phyloP scores from a whole-genome alignment of 176 grass and related monocot genomes.

The Ensete ventricosum region DNA sequence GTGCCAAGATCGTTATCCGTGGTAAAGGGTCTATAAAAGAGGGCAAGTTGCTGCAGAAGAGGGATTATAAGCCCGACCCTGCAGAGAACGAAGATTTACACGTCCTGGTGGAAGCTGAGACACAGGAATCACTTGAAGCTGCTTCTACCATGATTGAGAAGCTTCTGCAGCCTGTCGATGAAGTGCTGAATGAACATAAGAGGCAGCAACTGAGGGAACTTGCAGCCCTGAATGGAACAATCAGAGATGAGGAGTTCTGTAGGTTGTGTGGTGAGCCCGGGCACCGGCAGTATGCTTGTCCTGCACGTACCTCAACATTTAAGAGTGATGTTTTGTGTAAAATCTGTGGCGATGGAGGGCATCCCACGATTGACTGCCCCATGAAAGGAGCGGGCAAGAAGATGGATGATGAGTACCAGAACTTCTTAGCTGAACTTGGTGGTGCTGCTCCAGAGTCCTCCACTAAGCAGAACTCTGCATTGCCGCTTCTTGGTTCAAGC shows the following conservation, averaged over 20 bases:
- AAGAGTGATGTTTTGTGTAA: constrained; percentile 92
- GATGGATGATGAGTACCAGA: constrained; percentile 99
- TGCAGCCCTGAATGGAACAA: constrained; percentile 80
- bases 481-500: constrained; percentile 18
- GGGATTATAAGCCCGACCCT: constrained; percentile 77
- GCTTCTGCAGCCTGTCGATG: constrained; percentile 84
- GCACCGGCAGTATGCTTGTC: constrained; percentile 78
- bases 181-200: constrained; percentile 96
- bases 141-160: constrained; percentile 94
- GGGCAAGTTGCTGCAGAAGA: constrained; percentile 86
- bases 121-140: constrained; percentile 63
- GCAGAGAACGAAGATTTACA: constrained; percentile 95
- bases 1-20: constrained; percentile 91
- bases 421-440: constrained; percentile 91
- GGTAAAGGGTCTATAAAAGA: constrained; percentile 94
- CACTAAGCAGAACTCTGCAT: constrained; percentile 38
- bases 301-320: constrained; percentile 50
- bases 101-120: constrained; percentile 88
- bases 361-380: constrained; percentile 92
- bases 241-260: constrained; percentile 95
- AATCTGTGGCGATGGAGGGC: constrained; percentile 90
- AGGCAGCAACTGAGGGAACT: constrained; percentile 87
- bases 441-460: constrained; percentile 72
- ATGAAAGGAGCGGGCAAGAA: constrained; percentile 82
- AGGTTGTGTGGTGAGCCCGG: constrained; percentile 79